Evolutionary conservation across 768 basidiomycete genomes (phyloP).

Genomic region (Phylloporus sp.): DNA sequence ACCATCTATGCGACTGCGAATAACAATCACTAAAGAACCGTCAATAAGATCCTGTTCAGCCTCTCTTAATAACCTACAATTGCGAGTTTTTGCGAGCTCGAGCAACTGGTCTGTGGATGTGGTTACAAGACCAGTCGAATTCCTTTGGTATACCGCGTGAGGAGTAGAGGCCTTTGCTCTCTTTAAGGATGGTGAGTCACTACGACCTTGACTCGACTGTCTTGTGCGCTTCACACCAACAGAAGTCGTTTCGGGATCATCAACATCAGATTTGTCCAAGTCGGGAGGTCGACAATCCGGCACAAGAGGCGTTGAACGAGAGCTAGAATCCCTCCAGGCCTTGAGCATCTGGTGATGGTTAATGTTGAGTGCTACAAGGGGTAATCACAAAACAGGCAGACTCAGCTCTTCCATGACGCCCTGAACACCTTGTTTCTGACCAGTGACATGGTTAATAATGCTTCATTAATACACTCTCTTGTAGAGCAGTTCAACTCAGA

Average conservation of each 20-base stretch:
- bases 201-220: conserved; percentile 1
- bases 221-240: conserved; percentile 15
- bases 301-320: neutral
- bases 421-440: neutral
- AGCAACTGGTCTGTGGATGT: conserved; percentile 11
- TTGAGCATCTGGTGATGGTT: conserved; percentile 19
- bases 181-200: conserved; percentile 8
- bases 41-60: neutral
- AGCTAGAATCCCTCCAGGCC: conserved; percentile 16
- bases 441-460: conserved; percentile 52
- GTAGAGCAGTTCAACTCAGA: conserved; percentile 24
- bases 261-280: conserved; percentile 28
- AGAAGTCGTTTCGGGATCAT: conserved; percentile 14
- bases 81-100: conserved; percentile 18
- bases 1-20: conserved; percentile 21
- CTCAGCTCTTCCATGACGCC: conserved; percentile 11
- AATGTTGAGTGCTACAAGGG: neutral
- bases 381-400: neutral
- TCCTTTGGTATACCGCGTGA: neutral
- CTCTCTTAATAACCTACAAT: conserved; percentile 14
- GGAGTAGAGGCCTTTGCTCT: conserved; percentile 2
- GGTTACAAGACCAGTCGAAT: neutral
- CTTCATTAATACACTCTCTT: conserved; percentile 28
- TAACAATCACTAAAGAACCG: conserved; percentile 14
- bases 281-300: neutral